Evolutionary conservation across 495 filamentous ascomycete species (phyloP), one percentile per base, ranked within the genome.

Genomic region (Penicillium samsonianum): DNA sequence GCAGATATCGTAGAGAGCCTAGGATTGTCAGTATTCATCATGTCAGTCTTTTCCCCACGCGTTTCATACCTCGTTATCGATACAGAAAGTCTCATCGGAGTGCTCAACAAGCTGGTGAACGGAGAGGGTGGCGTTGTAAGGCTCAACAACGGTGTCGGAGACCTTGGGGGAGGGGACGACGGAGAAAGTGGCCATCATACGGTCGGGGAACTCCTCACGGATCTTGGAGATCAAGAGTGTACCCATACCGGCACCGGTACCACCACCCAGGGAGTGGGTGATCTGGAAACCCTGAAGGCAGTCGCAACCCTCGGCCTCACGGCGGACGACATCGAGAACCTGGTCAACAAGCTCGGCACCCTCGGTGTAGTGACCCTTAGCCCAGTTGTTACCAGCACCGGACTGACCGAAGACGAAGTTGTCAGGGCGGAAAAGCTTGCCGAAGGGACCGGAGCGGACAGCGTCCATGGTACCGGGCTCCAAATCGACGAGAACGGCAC

Each of bases 241-340:
- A 82, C 94, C 94, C 94, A 99, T 99, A 89, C 94, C 94, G 74
- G 94, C 94, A 88, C 94, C 94, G 71, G 94, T 99, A 87, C 94
- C 94, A 90, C 94, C 94, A 87, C 94, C 94, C 67, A 98, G 91
- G 44, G 94, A 99, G 87, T 99, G 94, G 72, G 94, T 99, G 82
- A 99, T 98, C 85, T 99, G 94, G 87, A 99, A 99, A 78, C 94
- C 94, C 82, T 99, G 94, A 64, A 99, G 91, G 83, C 94, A 99
- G 85, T 99, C 94, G 76, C 94, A 98, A 69, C 87, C 92, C 79
- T 99, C 94, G 65, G 95, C 94, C 83, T 99, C 94, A 69, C 94
- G 95, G 74, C 94, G 94, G 65, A 99, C 93, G 62, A 99, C 94
- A 79, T 99, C 94, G 67, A 99, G 83, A 60, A 99, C 94, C 67